These are phyloP conservation scores for Penicillium oxalicum DNA, from an alignment of 2,329 filamentous ascomycete genomes.

Conservation along the genomic window DNA sequence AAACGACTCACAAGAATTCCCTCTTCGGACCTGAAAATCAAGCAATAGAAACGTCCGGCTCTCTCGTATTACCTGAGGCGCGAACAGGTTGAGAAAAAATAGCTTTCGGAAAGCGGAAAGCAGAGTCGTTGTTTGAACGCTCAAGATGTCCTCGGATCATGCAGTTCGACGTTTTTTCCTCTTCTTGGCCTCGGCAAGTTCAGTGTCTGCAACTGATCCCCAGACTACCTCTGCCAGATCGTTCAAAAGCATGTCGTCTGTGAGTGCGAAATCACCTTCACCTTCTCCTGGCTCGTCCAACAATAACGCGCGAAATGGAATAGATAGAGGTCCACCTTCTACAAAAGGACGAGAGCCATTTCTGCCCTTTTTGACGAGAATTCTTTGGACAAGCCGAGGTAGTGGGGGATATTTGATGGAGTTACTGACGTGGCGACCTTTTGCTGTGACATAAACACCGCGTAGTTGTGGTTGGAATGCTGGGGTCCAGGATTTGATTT, in stretches of 20 bases:
- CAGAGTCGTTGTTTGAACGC: no score
- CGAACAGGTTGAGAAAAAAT: no score
- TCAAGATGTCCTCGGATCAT: no score
- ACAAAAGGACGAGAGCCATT: neutral
- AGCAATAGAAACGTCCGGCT: no score
- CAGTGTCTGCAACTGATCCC: neutral
- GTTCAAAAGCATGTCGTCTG: neutral
- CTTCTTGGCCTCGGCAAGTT: neutral
- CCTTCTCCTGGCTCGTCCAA: conserved; percentile 4
- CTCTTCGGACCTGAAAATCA: no score
- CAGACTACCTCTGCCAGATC: neutral
- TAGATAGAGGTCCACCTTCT: neutral
- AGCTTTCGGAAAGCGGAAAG: no score
- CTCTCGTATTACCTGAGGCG: no score
- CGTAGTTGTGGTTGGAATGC: neutral
- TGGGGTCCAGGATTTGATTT: conserved; percentile 7
- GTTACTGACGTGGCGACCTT: neutral
- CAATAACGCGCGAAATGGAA: conserved; percentile 1
- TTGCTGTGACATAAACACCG: neutral
- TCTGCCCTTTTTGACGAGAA: conserved; percentile 4
- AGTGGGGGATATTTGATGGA: neutral
- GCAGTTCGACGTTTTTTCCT: no score
- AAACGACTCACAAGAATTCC: no score
- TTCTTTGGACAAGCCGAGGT: conserved; percentile 2
- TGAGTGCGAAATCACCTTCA: conserved; percentile 5